A percentile compares a stretch with the other conserved stretches of the same genome.
Evolutionary conservation across 2,329 filamentous ascomycete genomes (phyloP).

Genomic region (Venturia nashicola): DNA sequence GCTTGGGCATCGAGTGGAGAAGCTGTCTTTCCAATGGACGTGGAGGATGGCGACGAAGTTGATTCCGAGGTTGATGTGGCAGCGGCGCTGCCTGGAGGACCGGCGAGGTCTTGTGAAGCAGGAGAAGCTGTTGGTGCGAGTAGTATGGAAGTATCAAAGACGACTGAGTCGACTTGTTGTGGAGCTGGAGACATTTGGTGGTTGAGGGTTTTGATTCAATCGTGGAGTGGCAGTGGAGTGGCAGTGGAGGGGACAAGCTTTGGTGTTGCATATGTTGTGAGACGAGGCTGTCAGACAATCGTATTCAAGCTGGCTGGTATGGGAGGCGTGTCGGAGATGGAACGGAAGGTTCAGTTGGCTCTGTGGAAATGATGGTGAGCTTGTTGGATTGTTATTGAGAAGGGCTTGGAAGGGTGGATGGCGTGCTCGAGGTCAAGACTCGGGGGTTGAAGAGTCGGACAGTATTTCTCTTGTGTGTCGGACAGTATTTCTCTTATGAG

Average conservation of each 20-base stretch:
- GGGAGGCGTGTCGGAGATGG: neutral
- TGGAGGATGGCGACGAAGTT: neutral
- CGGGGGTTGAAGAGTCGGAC: too few species aligned
- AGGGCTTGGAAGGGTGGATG: neutral
- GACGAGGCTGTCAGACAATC: neutral
- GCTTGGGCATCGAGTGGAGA: neutral
- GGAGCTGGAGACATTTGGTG: neutral
- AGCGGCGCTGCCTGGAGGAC: neutral
- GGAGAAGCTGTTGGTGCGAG: neutral
- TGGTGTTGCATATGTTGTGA: neutral
- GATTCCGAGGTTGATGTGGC: neutral
- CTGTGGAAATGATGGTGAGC: neutral
- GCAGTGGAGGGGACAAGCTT: neutral
- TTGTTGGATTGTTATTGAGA: neutral
- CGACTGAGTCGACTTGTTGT: neutral
- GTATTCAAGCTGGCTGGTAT: neutral
- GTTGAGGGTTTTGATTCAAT: neutral
- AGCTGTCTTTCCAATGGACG: neutral
- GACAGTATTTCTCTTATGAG: too few species aligned
- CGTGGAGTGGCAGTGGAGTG: too few species aligned
- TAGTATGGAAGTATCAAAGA: neutral
- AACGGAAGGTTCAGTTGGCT: neutral
- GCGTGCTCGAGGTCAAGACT: too few species aligned
- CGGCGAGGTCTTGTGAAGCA: neutral
- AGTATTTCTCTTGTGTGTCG: too few species aligned